Evolutionary conservation across 2,329 filamentous ascomycete species (phyloP).

Genomic region (Calonectria pteridis): DNA sequence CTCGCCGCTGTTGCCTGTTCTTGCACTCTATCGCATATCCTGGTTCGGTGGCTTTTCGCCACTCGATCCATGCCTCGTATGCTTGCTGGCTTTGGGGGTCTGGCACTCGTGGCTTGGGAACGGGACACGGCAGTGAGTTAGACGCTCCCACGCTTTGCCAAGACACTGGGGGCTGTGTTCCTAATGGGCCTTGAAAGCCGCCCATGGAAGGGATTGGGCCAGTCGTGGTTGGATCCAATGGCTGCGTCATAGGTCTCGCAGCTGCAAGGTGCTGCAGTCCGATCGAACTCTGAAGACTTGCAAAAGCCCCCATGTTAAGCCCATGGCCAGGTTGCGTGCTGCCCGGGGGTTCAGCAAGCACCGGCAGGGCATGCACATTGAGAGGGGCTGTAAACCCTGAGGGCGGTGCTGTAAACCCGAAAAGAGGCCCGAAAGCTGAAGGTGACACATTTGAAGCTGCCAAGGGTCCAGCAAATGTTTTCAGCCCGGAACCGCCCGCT

Average conservation of each 20-base stretch:
- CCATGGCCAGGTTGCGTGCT: neutral
- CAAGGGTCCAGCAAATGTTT: neutral
- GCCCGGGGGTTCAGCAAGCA: neutral
- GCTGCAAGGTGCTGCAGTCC: neutral
- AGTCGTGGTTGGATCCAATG: neutral
- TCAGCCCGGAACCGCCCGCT: neutral
- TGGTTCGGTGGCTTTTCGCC: conserved; percentile 61
- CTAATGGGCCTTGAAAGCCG: neutral
- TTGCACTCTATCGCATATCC: conserved; percentile 62
- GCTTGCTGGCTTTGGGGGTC: conserved; percentile 57
- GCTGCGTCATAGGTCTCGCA: neutral
- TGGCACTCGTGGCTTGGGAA: conserved; percentile 57
- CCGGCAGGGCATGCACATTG: neutral
- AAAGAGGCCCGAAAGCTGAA: conserved; percentile 15
- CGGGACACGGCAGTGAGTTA: conserved; percentile 34
- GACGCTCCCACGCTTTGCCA: neutral
- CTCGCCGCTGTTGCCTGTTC: conserved; percentile 56
- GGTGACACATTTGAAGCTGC: conserved; percentile 6
- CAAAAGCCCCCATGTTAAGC: neutral
- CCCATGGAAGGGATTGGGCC: neutral
- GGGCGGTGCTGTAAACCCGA: conserved; percentile 14
- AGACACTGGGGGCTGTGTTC: neutral
- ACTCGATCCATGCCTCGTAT: conserved; percentile 63
- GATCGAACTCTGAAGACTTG: neutral
- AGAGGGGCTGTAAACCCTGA: neutral